Conservation (phyloP, 1,139 yeast genomes). For the Geotrichum fermentans region DNA sequence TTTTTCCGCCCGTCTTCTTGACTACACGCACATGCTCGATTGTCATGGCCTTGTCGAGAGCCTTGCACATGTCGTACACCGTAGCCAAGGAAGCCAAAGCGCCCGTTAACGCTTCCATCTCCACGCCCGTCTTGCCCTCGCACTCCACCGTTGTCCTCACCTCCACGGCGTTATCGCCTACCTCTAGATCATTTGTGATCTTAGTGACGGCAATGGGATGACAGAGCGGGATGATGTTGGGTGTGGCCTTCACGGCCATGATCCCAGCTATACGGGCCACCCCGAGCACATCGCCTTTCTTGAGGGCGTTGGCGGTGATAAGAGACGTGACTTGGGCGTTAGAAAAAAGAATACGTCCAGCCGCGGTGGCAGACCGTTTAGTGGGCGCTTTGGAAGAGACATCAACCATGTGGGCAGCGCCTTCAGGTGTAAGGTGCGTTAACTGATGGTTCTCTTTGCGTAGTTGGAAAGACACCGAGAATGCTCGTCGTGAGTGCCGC, state of each 20-base stretch:
- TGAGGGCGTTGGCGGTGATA: constrained; percentile 34
- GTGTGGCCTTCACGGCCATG: constrained; percentile 47
- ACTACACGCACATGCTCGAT: constrained; percentile 39
- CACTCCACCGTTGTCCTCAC: constrained; percentile 42
- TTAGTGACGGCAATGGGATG: constrained; percentile 45
- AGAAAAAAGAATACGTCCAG: constrained; percentile 42
- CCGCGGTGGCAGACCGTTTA: constrained; percentile 42
- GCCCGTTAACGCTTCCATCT: constrained; percentile 51
- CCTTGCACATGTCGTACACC: constrained; percentile 54
- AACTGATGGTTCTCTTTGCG: constrained; percentile 23
- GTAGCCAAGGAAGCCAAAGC: constrained; percentile 43
- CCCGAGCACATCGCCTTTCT: constrained; percentile 49
- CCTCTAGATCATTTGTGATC: constrained; percentile 34
- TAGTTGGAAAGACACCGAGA: too few species aligned
- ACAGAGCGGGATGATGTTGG: constrained; percentile 46
- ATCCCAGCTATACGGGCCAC: constrained; percentile 48
- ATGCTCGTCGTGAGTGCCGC: too few species aligned
- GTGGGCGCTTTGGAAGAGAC: constrained; percentile 40
- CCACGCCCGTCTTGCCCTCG: constrained; percentile 50
- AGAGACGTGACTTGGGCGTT: constrained; percentile 36
- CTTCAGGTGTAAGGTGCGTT: constrained; percentile 43
- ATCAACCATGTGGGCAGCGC: constrained; percentile 49
- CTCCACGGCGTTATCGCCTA: constrained; percentile 28
- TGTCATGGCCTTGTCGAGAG: constrained; percentile 47
- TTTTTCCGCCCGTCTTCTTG: constrained; percentile 44